A percentile compares a stretch with the other conserved stretches of the same genome.
These are phyloP conservation scores for Mycena kentingensis DNA, from an alignment of 768 basidiomycete species.

Conservation along the genomic window DNA sequence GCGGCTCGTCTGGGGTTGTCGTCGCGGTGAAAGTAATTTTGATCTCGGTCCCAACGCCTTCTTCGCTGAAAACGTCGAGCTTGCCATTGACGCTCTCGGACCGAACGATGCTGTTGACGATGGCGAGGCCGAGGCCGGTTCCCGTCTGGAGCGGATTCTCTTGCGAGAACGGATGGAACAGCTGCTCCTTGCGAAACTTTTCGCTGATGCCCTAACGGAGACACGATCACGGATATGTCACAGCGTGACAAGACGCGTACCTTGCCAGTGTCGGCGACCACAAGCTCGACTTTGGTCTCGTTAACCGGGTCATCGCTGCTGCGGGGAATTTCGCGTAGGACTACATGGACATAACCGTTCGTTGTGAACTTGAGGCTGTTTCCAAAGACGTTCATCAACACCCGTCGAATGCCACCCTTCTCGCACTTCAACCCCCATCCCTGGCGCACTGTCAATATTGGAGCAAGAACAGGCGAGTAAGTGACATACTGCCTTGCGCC, in stretches of 20 bases:
- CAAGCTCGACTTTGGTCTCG: slow-evolving; percentile 76
- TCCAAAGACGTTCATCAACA: slow-evolving; percentile 93
- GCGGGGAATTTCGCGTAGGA: slow-evolving; percentile 72
- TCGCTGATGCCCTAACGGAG: slow-evolving; percentile 77
- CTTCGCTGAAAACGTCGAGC: slow-evolving; percentile 92
- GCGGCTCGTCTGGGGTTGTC: slow-evolving; percentile 36
- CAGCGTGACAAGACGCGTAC: slow-evolving; percentile 34
- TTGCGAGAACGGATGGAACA: slow-evolving; percentile 97
- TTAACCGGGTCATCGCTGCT: slow-evolving; percentile 53
- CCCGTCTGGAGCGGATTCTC: slow-evolving; percentile 93
- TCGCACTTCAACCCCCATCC: slow-evolving; percentile 89
- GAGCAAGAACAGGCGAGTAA: not conserved
- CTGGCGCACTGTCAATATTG: slow-evolving; percentile 37
- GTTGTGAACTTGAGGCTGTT: slow-evolving; percentile 93
- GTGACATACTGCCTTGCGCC: slow-evolving; percentile 59
- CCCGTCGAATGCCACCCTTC: slow-evolving; percentile 87
- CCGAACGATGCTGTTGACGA: slow-evolving; percentile 89
- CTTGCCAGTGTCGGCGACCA: slow-evolving; percentile 90
- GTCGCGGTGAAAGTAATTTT: slow-evolving; percentile 83
- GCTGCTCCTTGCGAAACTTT: slow-evolving; percentile 91
- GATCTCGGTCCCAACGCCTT: slow-evolving; percentile 89
- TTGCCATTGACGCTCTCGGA: slow-evolving; percentile 87
- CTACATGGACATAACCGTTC: slow-evolving; percentile 87
- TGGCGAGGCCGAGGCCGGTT: slow-evolving; percentile 91
- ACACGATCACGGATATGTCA: not conserved